Evolutionary conservation across 2,329 filamentous ascomycete species (phyloP).

Genomic region (Zymoseptoria pseudotritici): DNA sequence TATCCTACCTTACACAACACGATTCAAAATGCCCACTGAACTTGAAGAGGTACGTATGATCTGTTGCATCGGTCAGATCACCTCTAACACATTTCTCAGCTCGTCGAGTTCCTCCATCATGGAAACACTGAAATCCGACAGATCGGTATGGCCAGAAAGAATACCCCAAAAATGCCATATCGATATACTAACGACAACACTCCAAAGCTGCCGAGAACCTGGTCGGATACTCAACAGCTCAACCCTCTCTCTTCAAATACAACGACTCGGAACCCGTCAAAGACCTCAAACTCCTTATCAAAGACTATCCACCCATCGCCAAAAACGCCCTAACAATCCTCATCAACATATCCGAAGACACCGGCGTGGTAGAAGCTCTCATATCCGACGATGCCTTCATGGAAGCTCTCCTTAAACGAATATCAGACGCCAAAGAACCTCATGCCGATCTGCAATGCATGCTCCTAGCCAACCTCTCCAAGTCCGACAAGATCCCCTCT

Average conservation of each 20-base stretch:
- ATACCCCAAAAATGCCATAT: not conserved
- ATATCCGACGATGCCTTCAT: conserved; percentile 75
- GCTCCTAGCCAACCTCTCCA: conserved; percentile 86
- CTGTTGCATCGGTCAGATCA: not conserved
- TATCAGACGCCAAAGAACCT: conserved; percentile 69
- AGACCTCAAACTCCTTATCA: conserved; percentile 78
- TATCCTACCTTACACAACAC: not conserved
- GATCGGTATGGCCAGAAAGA: conserved; percentile 48
- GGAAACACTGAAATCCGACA: conserved; percentile 85
- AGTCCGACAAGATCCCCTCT: conserved; percentile 64
- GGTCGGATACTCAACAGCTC: conserved; percentile 69
- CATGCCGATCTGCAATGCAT: conserved; percentile 82
- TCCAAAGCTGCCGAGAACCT: conserved; percentile 69
- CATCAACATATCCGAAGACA: conserved; percentile 74
- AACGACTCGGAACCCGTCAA: conserved; percentile 71
- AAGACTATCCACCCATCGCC: conserved; percentile 86
- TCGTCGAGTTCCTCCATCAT: conserved; percentile 88
- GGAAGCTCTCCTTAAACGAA: conserved; percentile 60
- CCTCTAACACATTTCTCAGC: conserved; percentile 42
- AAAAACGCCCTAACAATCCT: conserved; percentile 87
- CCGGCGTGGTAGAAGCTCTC: conserved; percentile 64
- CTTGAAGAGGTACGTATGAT: conserved; percentile 38
- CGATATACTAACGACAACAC: conserved; percentile 8
- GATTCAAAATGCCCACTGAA: conserved; percentile 41
- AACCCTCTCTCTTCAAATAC: conserved; percentile 77